Conservation (phyloP, 169 alveolate genomes). For the Amoebophrya sp. region DNA sequence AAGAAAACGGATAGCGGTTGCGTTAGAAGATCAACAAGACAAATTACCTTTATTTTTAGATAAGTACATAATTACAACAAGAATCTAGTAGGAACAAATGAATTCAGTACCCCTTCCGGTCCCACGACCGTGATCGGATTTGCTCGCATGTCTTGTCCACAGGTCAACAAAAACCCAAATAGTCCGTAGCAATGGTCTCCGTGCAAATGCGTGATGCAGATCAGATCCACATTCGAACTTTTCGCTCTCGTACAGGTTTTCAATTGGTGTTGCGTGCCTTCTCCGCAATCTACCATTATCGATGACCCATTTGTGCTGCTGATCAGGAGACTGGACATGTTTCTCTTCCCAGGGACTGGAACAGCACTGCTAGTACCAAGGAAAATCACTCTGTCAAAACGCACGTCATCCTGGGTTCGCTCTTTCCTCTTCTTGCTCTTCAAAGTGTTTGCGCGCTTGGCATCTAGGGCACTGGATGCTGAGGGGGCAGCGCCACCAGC, state of each 20-base stretch:
- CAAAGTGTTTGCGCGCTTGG: no score
- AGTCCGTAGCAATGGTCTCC: conserved; percentile 35
- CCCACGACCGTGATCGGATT: conserved; percentile 23
- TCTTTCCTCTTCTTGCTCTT: no score
- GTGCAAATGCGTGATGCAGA: conserved; percentile 29
- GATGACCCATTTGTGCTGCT: not conserved
- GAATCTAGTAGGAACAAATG: no score
- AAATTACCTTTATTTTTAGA: no score
- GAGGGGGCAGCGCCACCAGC: no score
- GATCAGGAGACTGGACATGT: conserved; percentile 14
- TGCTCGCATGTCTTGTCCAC: conserved; percentile 4
- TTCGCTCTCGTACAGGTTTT: not conserved
- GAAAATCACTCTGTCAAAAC: conserved; percentile 29
- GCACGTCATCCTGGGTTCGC: no score
- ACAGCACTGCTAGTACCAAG: conserved; percentile 32
- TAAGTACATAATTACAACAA: no score
- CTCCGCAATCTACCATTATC: conserved; percentile 34
- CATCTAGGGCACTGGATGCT: no score
- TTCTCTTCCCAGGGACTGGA: conserved; percentile 28
- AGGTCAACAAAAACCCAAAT: conserved; percentile 23
- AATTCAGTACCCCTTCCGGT: conserved; percentile 25
- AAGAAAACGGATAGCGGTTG: no score
- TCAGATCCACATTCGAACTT: not conserved
- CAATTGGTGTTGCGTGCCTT: conserved; percentile 34
- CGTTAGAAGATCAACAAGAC: no score